Conservation (phyloP, 2,329 filamentous ascomycete genomes). For the Alternaria ethzedia region DNA sequence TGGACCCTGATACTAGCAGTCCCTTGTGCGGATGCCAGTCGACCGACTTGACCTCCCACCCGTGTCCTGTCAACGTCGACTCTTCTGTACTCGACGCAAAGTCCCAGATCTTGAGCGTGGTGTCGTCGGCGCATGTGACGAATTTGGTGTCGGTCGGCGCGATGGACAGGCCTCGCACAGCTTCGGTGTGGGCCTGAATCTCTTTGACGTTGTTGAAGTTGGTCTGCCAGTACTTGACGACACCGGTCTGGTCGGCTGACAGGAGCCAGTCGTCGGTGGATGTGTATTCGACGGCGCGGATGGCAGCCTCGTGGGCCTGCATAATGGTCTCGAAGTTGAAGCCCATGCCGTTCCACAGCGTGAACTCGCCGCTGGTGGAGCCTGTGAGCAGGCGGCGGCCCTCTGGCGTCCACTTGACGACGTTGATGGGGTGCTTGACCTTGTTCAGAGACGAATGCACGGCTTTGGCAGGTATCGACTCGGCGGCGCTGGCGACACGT, state of each 20-base stretch:
- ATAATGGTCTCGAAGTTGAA: conserved; percentile 99
- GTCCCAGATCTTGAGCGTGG: conserved; percentile 92
- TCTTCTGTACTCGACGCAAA: conserved; percentile 88
- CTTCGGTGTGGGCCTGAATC: conserved; percentile 87
- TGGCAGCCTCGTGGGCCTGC: conserved; percentile 91
- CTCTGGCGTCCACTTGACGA: conserved; percentile 97
- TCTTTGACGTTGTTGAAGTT: conserved; percentile 99
- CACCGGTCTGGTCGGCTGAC: conserved; percentile 91
- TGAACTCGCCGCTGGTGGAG: conserved; percentile 96
- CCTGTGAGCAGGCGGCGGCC: conserved; percentile 89
- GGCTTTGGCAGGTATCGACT: conserved; percentile 92
- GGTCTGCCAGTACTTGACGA: conserved; percentile 98
- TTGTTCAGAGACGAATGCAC: conserved; percentile 99
- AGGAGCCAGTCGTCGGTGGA: conserved; percentile 97
- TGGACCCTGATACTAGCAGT: conserved; percentile 91
- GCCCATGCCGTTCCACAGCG: conserved; percentile 96
- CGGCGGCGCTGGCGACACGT: conserved; percentile 74
- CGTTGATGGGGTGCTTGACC: conserved; percentile 95
- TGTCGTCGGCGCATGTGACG: conserved; percentile 93
- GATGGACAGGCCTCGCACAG: conserved; percentile 90
- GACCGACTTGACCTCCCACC: conserved; percentile 96
- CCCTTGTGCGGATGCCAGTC: conserved; percentile 98
- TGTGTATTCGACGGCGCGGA: conserved; percentile 84
- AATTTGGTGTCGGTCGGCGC: conserved; percentile 95
- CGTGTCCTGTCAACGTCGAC: conserved; percentile 85